Evolutionary conservation across 345 rosid genomes (phyloP).

Genomic region (Cardiospermum halicacabum): DNA sequence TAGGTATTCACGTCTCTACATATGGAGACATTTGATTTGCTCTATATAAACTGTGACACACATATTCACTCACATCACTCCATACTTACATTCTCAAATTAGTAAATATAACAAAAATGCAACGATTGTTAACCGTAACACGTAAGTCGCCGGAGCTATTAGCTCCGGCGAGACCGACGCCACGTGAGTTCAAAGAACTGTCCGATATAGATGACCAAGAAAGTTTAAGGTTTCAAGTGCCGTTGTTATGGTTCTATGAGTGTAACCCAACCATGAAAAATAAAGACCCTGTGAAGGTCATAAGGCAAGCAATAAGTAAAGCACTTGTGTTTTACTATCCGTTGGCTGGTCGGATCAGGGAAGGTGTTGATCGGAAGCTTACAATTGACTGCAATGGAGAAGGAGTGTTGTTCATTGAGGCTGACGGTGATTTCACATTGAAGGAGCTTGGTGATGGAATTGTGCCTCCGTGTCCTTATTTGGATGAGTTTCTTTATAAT

Average conservation of each 20-base stretch:
- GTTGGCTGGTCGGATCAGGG: constrained; percentile 6
- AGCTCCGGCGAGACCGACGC: neutral
- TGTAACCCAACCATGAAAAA: neutral
- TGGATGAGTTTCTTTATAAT: constrained; percentile 9
- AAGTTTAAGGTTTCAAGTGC: neutral
- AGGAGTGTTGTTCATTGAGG: constrained; percentile 9
- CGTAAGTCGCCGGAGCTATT: neutral
- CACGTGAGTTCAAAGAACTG: neutral
- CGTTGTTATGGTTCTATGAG: neutral
- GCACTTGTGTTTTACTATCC: constrained; percentile 14
- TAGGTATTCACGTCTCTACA: no score
- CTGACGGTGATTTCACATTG: constrained; percentile 9
- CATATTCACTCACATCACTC: no score
- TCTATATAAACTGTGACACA: no score
- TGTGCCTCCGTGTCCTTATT: constrained; percentile 8
- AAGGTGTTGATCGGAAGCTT: neutral
- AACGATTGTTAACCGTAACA: no score
- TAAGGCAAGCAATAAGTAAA: neutral
- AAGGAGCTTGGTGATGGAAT: constrained; percentile 1
- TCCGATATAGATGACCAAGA: constrained; percentile 8
- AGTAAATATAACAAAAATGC: no score
- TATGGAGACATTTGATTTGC: no score
- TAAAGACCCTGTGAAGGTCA: neutral
- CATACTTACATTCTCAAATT: no score
- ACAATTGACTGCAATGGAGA: constrained; percentile 9